Conservation (phyloP, 2,329 filamentous ascomycete genomes). For the Cordyceps javanica region DNA sequence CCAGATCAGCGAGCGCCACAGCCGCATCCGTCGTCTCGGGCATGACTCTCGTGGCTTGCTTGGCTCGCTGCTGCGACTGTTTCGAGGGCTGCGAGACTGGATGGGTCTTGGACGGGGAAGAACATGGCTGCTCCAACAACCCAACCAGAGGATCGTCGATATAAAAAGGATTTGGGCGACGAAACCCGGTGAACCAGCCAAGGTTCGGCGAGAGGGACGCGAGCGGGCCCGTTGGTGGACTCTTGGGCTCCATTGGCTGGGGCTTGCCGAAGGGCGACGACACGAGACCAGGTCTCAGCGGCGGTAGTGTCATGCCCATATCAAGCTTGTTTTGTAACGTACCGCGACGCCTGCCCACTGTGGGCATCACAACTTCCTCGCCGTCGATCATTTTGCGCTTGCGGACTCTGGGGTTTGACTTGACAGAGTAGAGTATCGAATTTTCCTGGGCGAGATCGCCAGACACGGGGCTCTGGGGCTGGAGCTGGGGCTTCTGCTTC, state of each 20-base stretch:
- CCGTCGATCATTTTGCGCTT: conserved; percentile 42
- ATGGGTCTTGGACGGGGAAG: conserved; percentile 1
- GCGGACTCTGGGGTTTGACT: conserved; percentile 39
- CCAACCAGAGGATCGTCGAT: conserved; percentile 19
- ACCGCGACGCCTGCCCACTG: conserved; percentile 15
- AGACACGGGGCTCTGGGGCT: neutral
- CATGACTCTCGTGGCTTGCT: conserved; percentile 6
- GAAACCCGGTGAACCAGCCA: conserved; percentile 18
- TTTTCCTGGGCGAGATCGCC: conserved; percentile 16
- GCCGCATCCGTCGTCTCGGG: conserved; percentile 21
- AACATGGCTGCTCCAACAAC: conserved; percentile 17
- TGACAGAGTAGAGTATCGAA: conserved; percentile 48
- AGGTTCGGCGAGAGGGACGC: conserved; percentile 27
- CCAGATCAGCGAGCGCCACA: conserved; percentile 20
- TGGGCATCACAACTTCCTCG: conserved; percentile 26
- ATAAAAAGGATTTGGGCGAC: conserved; percentile 20
- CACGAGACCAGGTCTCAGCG: conserved; percentile 21
- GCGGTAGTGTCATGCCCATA: conserved; percentile 23
- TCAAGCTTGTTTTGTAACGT: conserved; percentile 4
- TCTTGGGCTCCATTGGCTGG: conserved; percentile 25
- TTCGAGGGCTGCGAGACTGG: neutral
- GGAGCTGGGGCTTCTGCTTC: neutral
- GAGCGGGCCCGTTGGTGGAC: conserved; percentile 23
- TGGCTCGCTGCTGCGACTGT: neutral
- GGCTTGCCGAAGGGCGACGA: conserved; percentile 19